Evolutionary conservation across 2,329 filamentous ascomycete genomes (phyloP).

Genomic region (Nothophoma quercina): DNA sequence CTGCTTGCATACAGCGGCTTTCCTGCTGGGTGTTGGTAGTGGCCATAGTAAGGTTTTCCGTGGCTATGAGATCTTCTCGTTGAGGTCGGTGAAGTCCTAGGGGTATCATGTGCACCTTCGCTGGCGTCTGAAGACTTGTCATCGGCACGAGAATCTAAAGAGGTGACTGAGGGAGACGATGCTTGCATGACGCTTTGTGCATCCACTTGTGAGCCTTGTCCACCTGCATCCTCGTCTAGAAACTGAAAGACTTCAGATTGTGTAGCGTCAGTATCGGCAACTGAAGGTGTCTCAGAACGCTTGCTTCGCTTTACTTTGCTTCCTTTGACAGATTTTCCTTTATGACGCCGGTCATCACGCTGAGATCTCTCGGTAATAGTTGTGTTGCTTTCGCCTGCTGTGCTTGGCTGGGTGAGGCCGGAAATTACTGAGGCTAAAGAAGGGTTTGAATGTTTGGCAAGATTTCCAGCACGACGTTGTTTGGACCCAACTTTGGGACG

Average conservation of each 20-base stretch:
- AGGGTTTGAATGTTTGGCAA: conserved; percentile 46
- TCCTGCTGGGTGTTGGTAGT: conserved; percentile 26
- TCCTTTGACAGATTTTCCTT: conserved; percentile 27
- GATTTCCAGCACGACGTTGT: conserved; percentile 42
- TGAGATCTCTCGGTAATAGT: conserved; percentile 56
- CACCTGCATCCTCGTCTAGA: conserved; percentile 24
- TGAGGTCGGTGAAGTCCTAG: conserved; percentile 41
- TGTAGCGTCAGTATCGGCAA: conserved; percentile 28
- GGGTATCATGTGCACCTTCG: conserved; percentile 33
- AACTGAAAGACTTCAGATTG: conserved; percentile 42
- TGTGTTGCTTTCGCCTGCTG: conserved; percentile 55
- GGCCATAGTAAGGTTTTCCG: conserved; percentile 19
- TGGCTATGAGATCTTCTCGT: conserved; percentile 23
- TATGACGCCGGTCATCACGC: conserved; percentile 40
- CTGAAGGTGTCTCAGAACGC: conserved; percentile 18
- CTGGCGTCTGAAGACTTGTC: conserved; percentile 36
- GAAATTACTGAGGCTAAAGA: conserved; percentile 55
- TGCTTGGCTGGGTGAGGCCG: conserved; percentile 51
- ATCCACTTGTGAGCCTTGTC: conserved; percentile 16
- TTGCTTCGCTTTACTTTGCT: conserved; percentile 20
- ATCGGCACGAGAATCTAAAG: conserved; percentile 27
- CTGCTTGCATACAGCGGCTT: conserved; percentile 44
- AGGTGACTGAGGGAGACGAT: conserved; percentile 32
- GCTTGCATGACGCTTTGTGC: conserved; percentile 24
- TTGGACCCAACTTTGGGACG: conserved; percentile 45